A percentile compares a stretch with the other conserved stretches of the same genome.
Evolutionary conservation across 2,329 filamentous ascomycete species (phyloP).

Genomic region (Lecanicillium sp.): DNA sequence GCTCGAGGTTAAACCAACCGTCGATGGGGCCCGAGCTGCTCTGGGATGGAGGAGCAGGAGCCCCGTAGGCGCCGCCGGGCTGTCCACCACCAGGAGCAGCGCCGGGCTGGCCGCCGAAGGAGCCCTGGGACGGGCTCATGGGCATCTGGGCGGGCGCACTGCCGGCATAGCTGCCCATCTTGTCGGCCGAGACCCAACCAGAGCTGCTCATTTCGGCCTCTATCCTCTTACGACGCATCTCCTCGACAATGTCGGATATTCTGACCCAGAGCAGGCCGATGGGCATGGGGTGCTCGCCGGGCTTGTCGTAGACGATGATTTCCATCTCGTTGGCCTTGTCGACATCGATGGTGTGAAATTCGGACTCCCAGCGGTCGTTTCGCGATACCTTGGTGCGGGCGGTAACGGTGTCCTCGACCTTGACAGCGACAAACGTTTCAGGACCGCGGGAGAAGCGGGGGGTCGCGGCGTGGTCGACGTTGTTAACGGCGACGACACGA

Average conservation of each 20-base stretch:
- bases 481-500: slow-evolving; percentile 80
- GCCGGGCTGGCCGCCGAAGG: slow-evolving; percentile 35
- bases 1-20: slow-evolving; percentile 95
- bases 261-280: slow-evolving; percentile 95
- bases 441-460: slow-evolving; percentile 82
- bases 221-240: slow-evolving; percentile 95
- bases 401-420: slow-evolving; percentile 90
- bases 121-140: slow-evolving; percentile 42
- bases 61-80: slow-evolving; percentile 27
- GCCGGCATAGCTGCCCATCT: slow-evolving; percentile 62
- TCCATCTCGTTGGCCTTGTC: slow-evolving; percentile 99
- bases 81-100: slow-evolving; percentile 18
- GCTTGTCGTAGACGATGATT: slow-evolving; percentile 94
- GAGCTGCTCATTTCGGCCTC: slow-evolving; percentile 91
- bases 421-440: slow-evolving; percentile 92
- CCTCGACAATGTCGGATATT: slow-evolving; percentile 94
- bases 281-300: slow-evolving; percentile 80
- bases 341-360: slow-evolving; percentile 86
- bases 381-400: slow-evolving; percentile 80
- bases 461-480: slow-evolving; percentile 87
- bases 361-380: slow-evolving; percentile 86
- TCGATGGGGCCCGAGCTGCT: slow-evolving; percentile 64
- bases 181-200: slow-evolving; percentile 95
- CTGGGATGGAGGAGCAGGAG: slow-evolving; percentile 40
- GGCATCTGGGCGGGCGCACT: slow-evolving; percentile 51